Evolutionary conservation across 2,329 filamentous ascomycete species (phyloP), one percentile per base, ranked within the genome.

Genomic region (Paraphoma chrysanthemicola): DNA sequence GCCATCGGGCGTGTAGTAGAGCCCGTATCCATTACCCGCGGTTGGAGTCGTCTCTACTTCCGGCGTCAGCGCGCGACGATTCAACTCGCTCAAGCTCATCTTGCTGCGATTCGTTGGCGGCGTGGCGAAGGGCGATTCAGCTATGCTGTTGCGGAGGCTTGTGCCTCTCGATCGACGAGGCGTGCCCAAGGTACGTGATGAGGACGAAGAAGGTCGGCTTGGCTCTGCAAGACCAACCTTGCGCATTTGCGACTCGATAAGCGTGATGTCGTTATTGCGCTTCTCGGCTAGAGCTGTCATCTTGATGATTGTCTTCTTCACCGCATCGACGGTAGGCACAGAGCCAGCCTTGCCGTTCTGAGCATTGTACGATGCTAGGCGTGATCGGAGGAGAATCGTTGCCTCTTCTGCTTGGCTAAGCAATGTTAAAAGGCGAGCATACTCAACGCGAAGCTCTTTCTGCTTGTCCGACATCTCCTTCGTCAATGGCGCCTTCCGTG

Each of bases 251-350:
- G 88, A 86, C 78, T 98, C 95, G 31, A 98, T 83, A 6, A 97
- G 87, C 73, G 97, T 92, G 50, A 99, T 88, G 68, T 98, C 94
- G 55, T 90, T 91, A 71, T 91, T 95, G 73, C 92, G 91, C 79
- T 92, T 92, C 81, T 98, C 92, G 0, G 91, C 91, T 89, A 97
- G 94, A 57, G 83, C 86, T 33, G 93, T 97, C 90, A 99, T 93
- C 72, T 95, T 97, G 55, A 83, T 83, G 63, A 99, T 96, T 1
- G 95, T 99, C 57, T 91, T 91, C 65, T 93, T 89, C 17, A 99
- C 91, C 0, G 92, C 92, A 67, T 97, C 95, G 9, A 97, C 91
- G 0, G 93, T 97, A 0, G 95, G 95, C 4, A 89, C 85, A 1
- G 68, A 63, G 23, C 62, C 64, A 2, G 59, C 64, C 17, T 70